Evolutionary conservation across 148 eudicot genomes (phyloP).

Genomic region (Dysphania ambrosioides): DNA sequence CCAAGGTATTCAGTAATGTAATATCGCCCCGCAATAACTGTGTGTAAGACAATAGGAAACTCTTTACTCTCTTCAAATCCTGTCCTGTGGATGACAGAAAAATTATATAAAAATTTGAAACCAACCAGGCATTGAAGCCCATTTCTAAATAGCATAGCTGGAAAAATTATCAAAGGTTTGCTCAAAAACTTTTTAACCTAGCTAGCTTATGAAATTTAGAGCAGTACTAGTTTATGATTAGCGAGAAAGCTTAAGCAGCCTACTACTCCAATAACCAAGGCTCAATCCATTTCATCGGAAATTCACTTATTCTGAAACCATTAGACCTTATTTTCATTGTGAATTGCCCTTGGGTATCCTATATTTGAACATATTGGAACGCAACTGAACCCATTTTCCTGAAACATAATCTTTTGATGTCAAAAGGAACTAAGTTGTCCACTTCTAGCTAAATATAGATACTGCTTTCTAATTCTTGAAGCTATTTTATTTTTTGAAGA

Average conservation of each 20-base stretch:
- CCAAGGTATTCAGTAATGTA: conserved; percentile 83
- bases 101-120: conserved; percentile 19
- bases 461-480: too few relatives aligned
- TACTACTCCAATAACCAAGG: not conserved
- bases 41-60: conserved; percentile 64
- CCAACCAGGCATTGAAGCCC: not conserved
- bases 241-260: conserved; percentile 5
- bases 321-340: not conserved
- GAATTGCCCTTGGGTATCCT: too few relatives aligned
- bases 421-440: not conserved
- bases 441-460: too few relatives aligned
- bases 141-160: not conserved
- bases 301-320: not conserved
- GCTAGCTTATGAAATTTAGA: not conserved
- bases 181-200: not conserved
- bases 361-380: too few relatives aligned
- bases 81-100: conserved; percentile 54
- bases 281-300: not conserved
- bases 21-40: conserved; percentile 74
- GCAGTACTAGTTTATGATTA: not conserved
- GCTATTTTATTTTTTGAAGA: too few relatives aligned
- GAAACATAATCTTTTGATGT: not conserved
- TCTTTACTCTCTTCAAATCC: conserved; percentile 96
- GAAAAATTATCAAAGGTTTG: too few relatives aligned
- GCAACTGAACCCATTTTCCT: too few relatives aligned